These are phyloP conservation scores for Plasmodium adleri DNA, from an alignment of 169 alveolate genomes.

Conservation along the genomic window DNA sequence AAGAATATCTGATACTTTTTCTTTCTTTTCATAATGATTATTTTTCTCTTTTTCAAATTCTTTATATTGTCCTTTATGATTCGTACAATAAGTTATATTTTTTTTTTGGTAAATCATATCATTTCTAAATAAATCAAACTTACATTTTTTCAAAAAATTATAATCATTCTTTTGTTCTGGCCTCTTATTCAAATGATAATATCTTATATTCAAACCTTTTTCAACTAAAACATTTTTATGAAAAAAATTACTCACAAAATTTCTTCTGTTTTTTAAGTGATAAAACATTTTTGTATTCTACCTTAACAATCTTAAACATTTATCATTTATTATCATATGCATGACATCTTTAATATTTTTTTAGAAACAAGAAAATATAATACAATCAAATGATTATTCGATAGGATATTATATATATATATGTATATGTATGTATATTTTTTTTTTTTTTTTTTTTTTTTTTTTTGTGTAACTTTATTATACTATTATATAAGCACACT, in stretches of 20 bases:
- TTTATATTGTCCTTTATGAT: not conserved
- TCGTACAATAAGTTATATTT: conserved; percentile 9
- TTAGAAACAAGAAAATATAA: too few species aligned
- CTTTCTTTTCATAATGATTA: not conserved
- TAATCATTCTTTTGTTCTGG: not conserved
- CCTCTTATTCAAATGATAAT: not conserved
- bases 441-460: too few species aligned
- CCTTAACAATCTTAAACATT: not conserved
- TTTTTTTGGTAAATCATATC: conserved; percentile 4
- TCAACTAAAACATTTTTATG: not conserved
- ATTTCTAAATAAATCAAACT: not conserved
- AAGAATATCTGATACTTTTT: not conserved
- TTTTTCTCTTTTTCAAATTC: conserved; percentile 2
- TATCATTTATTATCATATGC: too few species aligned
- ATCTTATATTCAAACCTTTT: not conserved
- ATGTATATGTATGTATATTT: too few species aligned
- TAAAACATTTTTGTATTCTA: conserved; percentile 23
- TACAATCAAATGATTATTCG: too few species aligned
- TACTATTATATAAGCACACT: too few species aligned
- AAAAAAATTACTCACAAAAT: not conserved
- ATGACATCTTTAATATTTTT: too few species aligned
- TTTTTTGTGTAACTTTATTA: too few species aligned
- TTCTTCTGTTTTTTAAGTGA: conserved; percentile 15
- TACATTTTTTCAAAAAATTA: conserved; percentile 2
- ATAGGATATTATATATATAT: too few species aligned